Percentiles rank a stretch among this genome's conserved stretches.
phyloP scores from a whole-genome alignment of 2,329 filamentous ascomycete genomes.

The Karstenula rhodostoma region DNA sequence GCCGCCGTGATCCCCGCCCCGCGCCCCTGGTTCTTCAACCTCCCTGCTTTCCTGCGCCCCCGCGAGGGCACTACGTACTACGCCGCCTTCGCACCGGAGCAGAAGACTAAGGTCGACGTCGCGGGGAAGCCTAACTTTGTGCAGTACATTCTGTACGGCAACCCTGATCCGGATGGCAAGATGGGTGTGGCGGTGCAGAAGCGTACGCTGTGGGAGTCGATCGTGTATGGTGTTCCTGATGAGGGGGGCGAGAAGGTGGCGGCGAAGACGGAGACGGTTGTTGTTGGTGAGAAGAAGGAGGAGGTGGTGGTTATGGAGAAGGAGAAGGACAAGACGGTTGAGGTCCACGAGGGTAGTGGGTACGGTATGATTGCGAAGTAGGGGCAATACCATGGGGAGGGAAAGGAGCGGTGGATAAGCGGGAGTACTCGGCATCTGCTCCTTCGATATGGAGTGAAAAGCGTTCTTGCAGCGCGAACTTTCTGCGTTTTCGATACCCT shows the following conservation, averaged over 20 bases:
- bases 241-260: constrained; percentile 1
- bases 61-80: constrained; percentile 24
- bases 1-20: background rate
- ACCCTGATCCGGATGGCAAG: constrained; percentile 19
- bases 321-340: background rate
- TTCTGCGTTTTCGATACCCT: background rate
- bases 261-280: background rate
- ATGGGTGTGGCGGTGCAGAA: background rate
- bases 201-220: constrained; percentile 9
- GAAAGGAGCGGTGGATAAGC: background rate
- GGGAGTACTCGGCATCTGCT: background rate
- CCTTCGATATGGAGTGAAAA: background rate
- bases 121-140: constrained; percentile 13
- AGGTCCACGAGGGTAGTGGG: background rate
- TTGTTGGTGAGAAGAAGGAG: background rate
- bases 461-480: background rate
- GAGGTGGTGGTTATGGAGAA: background rate
- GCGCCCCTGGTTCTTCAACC: constrained; percentile 23
- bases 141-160: constrained; percentile 24
- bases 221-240: constrained; percentile 25
- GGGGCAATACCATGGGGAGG: background rate
- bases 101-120: constrained; percentile 11
- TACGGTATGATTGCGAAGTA: background rate
- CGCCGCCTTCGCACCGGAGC: background rate
- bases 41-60: constrained; percentile 21